Base-by-base conservation (phyloP, 2,329 filamentous ascomycete genomes). In the Stemphylium beticola region DNA sequence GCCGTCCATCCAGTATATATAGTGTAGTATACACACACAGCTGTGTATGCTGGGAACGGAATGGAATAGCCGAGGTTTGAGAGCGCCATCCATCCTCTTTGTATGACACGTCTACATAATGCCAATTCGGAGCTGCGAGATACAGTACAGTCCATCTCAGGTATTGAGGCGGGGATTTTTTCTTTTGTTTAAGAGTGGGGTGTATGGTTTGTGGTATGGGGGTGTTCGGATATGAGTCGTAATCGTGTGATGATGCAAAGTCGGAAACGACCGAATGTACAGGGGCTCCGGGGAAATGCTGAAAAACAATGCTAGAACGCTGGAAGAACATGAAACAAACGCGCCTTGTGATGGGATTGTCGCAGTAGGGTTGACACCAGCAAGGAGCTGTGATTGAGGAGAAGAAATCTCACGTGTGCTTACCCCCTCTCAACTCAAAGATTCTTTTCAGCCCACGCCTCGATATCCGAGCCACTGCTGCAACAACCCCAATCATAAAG, bases 401-500 rank as follows among this genome's bases (percentile, higher is more conserved):
- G 36, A 34, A 32, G 14, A 40, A 7, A 29, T n/a, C 4, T 33
- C 37, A 18, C 36, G 26, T 32, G 31, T 45, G 36, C 36, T 46
- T 15, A 31, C 40, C 41, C 36, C 52, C 17, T 24, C 20, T 55
- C 41, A 55, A 18, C 47, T 55, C 52, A 24, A 51, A 46, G 31
- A 55, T 55, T 8, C 36, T 45, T 37, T 43, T 42, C 12, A 55
- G 11, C 8, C 53, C 53, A 36, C 53, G 42, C 22, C 49, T 52
- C 15, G 46, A 52, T 22, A 52, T 36, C 17, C 53, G 53, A 34
- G 36, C 53, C 45, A 55, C 53, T 38, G 53, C 53, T 37, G 32
- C 53, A 32, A 52, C 32, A 20, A 55, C 26, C 26, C 53, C 53
- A 41, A 58, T 49, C 59, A 65, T 48, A 48, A 67, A 63, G 52